A percentile compares a stretch with the other conserved stretches of the same genome.
Conservation (phyloP, 495 filamentous ascomycete genomes). For the Aspergillus cristatus region DNA sequence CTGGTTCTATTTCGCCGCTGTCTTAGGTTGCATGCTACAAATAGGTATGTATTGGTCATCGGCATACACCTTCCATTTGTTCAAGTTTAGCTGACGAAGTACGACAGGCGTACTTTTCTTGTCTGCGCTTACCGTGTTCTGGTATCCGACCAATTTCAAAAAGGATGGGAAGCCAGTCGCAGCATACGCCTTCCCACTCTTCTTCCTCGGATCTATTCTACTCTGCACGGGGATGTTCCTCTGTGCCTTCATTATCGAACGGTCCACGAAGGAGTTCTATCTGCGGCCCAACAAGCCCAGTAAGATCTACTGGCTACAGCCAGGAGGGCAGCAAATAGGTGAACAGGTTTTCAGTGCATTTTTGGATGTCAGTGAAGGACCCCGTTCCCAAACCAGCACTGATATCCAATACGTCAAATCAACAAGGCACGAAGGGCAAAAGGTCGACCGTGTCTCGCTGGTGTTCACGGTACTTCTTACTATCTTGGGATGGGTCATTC, state of each 20-base stretch:
- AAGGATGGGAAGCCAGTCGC: constrained; percentile 20
- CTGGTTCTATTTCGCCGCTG: constrained; percentile 28
- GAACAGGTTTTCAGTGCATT: constrained; percentile 34
- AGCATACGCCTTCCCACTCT: constrained; percentile 33
- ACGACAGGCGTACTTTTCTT: constrained; percentile 23
- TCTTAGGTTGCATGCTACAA: constrained; percentile 22
- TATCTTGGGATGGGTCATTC: constrained; percentile 38
- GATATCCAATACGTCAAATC: constrained; percentile 28
- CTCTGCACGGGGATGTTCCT: constrained; percentile 33
- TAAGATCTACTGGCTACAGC: constrained; percentile 37
- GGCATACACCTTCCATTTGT: background rate
- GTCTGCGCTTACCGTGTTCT: constrained; percentile 24
- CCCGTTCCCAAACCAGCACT: constrained; percentile 6
- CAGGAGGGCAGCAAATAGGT: constrained; percentile 29
- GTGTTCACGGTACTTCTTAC: constrained; percentile 17
- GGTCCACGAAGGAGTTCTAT: constrained; percentile 23
- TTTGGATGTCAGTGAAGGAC: constrained; percentile 20
- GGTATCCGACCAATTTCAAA: constrained; percentile 19
- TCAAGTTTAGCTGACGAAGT: background rate
- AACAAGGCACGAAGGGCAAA: constrained; percentile 6
- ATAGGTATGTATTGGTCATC: constrained; percentile 13
- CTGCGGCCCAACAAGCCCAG: constrained; percentile 19
- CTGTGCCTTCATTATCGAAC: constrained; percentile 32
- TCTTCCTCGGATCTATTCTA: constrained; percentile 23
- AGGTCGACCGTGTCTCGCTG: constrained; percentile 7